Percentiles rank a stretch among this genome's conserved stretches.
Evolutionary conservation across 1,284 basidiomycete species (phyloP).

Genomic region (Irpex lacteus): DNA sequence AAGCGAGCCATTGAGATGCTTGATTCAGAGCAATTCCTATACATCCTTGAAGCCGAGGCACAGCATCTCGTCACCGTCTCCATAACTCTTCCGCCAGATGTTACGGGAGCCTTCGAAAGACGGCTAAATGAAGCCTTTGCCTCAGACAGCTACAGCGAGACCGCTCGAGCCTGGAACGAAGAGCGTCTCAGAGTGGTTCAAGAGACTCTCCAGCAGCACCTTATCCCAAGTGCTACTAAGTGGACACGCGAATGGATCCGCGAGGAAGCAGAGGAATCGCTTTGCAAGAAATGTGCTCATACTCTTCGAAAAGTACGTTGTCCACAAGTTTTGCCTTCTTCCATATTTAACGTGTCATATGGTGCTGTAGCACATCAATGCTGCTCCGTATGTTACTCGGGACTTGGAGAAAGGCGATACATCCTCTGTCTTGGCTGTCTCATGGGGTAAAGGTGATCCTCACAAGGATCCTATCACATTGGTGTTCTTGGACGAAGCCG

Average conservation of each 20-base stretch:
- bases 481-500: conserved; percentile 85
- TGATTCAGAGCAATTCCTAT: conserved; percentile 79
- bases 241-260: conserved; percentile 91
- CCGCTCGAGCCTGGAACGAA: conserved; percentile 91
- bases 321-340: conserved; percentile 1
- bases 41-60: conserved; percentile 89
- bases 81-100: conserved; percentile 66
- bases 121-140: conserved; percentile 80
- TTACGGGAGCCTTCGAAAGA: conserved; percentile 65
- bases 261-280: conserved; percentile 86
- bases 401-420: conserved; percentile 69
- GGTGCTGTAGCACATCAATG: conserved; percentile 58
- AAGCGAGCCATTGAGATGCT: conserved; percentile 81
- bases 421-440: conserved; percentile 87
- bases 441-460: conserved; percentile 94
- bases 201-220: conserved; percentile 75
- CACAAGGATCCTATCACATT: conserved; percentile 86
- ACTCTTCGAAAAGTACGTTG: conserved; percentile 68
- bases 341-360: neutral
- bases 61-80: conserved; percentile 83
- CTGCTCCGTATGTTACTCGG: conserved; percentile 69
- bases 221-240: conserved; percentile 80
- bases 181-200: conserved; percentile 80
- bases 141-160: conserved; percentile 84
- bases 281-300: conserved; percentile 67